Conservation (phyloP, 2,329 filamentous ascomycete genomes). For the Ceratocystis destructans region DNA sequence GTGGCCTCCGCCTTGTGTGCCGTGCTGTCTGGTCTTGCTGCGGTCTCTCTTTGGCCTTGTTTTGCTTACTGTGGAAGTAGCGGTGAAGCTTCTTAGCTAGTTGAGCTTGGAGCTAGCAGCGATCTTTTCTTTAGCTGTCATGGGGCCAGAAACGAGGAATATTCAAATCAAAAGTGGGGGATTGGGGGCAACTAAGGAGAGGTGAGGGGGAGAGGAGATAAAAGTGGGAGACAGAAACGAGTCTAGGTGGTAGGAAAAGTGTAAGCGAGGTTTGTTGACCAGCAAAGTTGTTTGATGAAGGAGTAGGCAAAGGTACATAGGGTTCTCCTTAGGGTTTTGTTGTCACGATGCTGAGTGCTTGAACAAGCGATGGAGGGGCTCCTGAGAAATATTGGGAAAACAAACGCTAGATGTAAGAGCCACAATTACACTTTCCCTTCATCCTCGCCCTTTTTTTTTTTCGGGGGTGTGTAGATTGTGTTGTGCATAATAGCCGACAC, state of each 20-base stretch:
- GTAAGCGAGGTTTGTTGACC: neutral
- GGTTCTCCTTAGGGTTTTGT: neutral
- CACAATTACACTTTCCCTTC: too few species aligned
- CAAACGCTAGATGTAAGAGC: neutral
- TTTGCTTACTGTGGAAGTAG: neutral
- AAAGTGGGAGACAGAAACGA: neutral
- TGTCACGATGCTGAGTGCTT: too few species aligned
- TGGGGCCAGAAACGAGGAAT: neutral
- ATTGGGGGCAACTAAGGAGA: neutral
- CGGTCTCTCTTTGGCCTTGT: neutral
- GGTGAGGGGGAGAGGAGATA: neutral
- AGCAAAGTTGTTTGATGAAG: neutral
- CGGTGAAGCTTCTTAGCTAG: conserved; percentile 6
- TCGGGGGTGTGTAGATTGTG: too few species aligned
- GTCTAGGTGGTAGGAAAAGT: neutral
- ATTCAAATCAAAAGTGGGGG: conserved; percentile 6
- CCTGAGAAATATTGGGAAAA: neutral
- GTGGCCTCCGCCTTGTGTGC: neutral
- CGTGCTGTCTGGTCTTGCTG: neutral
- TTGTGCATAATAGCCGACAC: too few species aligned
- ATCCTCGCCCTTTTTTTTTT: too few species aligned
- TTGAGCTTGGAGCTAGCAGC: neutral
- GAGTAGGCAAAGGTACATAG: neutral
- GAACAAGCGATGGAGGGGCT: too few species aligned
- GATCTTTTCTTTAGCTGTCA: conserved; percentile 1